Base-by-base conservation (phyloP, 202 grass and related monocot genomes). In the Carex arenaria region DNA sequence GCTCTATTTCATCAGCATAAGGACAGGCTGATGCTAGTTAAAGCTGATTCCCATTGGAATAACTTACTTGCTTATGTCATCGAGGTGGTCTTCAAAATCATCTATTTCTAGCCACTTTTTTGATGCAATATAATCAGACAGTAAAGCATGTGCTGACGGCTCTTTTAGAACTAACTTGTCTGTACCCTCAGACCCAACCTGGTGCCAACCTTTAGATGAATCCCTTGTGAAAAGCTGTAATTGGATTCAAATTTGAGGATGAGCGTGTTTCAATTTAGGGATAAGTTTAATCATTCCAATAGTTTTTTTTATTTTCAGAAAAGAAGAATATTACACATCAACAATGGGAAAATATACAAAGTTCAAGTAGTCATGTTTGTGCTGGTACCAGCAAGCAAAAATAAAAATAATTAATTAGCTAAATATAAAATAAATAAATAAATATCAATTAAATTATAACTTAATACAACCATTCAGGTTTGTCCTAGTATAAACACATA, bases 11-110 rank as follows among this genome's bases (percentile, higher is more conserved):
- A 59, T 18, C 67, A 71, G 45, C 45, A 73, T 4, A 72, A 67
- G 12, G 64, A 2, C 32, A 68, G 2, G 3, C 1, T 40, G 65
- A 68, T 31, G 26, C 15, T 74, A 54, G 4, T 67, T 36, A 66
- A 67, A 30, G 30, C 3, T 67, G 64, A 61, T 51, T 26, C 22
- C 14, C 1, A 5, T 9, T 74, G 13, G 17, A 57, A 57, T 12
- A 42, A 78, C 93, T 87, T 90, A 98, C 96, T 89, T 99, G 96
- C 93, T 95, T 66, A 99, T 95, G 84, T 99, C 96, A 92, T 95
- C 88, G 20, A 99, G 91, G 84, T 99, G 96, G 67, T 99, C 96
- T 10, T 99, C 96, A 7, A 99, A 98, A 91, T 99, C 96, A 72
- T 89, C 84, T 86, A 94, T 81, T 88, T 93, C 61, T 88, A 91